Base-by-base conservation (phyloP, 345 rosid genomes). In the Salix viminalis region DNA sequence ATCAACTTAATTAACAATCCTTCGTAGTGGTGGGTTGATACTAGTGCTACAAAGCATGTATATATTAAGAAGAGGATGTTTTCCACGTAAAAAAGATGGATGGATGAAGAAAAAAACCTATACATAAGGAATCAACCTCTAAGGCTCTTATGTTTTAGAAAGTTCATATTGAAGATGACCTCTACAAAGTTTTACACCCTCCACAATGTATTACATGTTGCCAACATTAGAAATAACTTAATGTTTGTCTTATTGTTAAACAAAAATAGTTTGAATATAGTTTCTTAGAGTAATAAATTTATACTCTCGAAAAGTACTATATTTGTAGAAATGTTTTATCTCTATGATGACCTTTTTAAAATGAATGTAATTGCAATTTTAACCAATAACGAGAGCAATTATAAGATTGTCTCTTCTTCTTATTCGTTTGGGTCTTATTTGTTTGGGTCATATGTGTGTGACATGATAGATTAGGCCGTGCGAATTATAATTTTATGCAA, bases 31-130 rank as follows among this genome's bases (percentile, higher is more conserved):
- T 0, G 36, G 36, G 5, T 34, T 34, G 36, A 34, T 4, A 34
- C 36, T 41, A 2, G 3, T 2, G 4, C 12, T 41, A 41, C 13
- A 41, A 41, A 12, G 10, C 3, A 41, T 41, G 13, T 41, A 41
- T 41, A 2, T 11, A 41, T 2, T 0, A 0, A 41, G 12, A 41
- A 41, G 12, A 41, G 2, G 1, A 41, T 41, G 44, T 41, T 41
- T 9, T 41, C 44, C 0, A 10, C 0, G 0, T 0, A 8, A 41
- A 41, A 41, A 34, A 1, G 0, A 41, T 2, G 2, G 0, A 41
- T 2, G 2, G 32, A 28, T 32, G 34, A 32, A 32, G 5, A 12
- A 41, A 12, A 41, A 41, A 41, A 41, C 44, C 13, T 10, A 41
- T 41, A 41, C 11, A 41, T 10, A 5, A 2, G 12, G 1, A 41